Evolutionary conservation across 2,329 filamentous ascomycete species (phyloP), one percentile per base, ranked within the genome.

Genomic region (Sporothrix schenckii): DNA sequence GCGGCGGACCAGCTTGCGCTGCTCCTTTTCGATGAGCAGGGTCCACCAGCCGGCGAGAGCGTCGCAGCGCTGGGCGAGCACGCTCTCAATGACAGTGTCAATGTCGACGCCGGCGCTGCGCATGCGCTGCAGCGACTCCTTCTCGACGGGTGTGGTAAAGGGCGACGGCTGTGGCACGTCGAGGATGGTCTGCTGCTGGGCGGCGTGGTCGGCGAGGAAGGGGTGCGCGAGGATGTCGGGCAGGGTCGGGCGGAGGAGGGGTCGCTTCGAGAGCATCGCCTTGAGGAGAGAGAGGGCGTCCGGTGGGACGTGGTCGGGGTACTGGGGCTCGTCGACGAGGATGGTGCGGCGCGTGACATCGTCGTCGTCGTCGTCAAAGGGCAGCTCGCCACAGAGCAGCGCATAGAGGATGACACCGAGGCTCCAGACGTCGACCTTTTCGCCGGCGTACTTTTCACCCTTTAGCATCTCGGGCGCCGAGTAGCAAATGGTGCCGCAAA

Each of bases 381-480:
- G 95, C 53, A 99, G 84, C 80, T 95, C 92, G 69, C 92, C 92
- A 73, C 90, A 92, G 34, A 96, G 82, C 71, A 96, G 82, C 65
- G 92, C 92, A 77, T 94, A 95, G 1, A 95, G 83, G 72, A 96
- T 95, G 69, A 96, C 90, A 14, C 92, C 92, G 74, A 96, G 79
- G 77, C 92, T 95, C 92, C 92, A 99, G 4, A 99, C 93, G 77
- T 99, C 95, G 65, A 99, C 94, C 82, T 97, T 98, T 82, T 97
- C 93, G 34, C 93, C 94, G 0, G 94, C 95, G 78, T 99, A 99
- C 80, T 97, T 98, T 80, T 99, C 95, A 52, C 94, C 95, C 79
- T 95, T 97, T 53, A 99, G 85, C 95, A 99, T 99, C 80, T 99
- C 95, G 2, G 95, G 95, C 2, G 95, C 95, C 69, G 93, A 97